Evolutionary conservation across 495 filamentous ascomycete genomes (phyloP).

Genomic region (Haplographium delicatum): DNA sequence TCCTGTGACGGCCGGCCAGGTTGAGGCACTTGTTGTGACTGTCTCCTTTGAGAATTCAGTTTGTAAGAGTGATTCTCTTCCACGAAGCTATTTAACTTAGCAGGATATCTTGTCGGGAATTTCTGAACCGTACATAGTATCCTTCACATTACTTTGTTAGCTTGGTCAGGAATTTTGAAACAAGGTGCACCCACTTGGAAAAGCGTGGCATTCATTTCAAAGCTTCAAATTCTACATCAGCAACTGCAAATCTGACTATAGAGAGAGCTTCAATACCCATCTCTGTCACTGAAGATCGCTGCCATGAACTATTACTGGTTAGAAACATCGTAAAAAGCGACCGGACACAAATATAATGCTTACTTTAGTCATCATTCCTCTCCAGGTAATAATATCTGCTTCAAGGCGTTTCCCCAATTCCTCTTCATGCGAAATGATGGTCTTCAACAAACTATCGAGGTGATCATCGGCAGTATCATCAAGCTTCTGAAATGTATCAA

Average conservation of each 20-base stretch:
- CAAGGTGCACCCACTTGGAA: slow-evolving; percentile 63
- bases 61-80: slow-evolving; percentile 81
- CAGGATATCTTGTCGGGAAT: background rate
- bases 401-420: slow-evolving; percentile 59
- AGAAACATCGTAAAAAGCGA: slow-evolving; percentile 1
- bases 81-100: slow-evolving; percentile 62
- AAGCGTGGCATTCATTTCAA: slow-evolving; percentile 91
- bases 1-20: slow-evolving; percentile 56
- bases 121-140: slow-evolving; percentile 57
- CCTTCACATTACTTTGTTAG: slow-evolving; percentile 43
- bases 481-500: slow-evolving; percentile 75
- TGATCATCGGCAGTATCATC: slow-evolving; percentile 83
- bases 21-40: slow-evolving; percentile 43
- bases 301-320: slow-evolving; percentile 64
- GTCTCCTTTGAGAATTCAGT: slow-evolving; percentile 39
- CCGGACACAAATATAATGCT: background rate
- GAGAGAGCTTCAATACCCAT: slow-evolving; percentile 52
- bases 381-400: slow-evolving; percentile 84
- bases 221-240: slow-evolving; percentile 44
- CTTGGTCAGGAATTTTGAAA: slow-evolving; percentile 1
- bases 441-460: slow-evolving; percentile 74
- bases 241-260: background rate
- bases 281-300: slow-evolving; percentile 72
- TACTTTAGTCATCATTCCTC: slow-evolving; percentile 98
- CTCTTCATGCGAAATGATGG: slow-evolving; percentile 67